Percentiles rank a stretch among this genome's conserved stretches.
Conservation (phyloP, 768 basidiomycete genomes). For the Harrya chromipes region DNA sequence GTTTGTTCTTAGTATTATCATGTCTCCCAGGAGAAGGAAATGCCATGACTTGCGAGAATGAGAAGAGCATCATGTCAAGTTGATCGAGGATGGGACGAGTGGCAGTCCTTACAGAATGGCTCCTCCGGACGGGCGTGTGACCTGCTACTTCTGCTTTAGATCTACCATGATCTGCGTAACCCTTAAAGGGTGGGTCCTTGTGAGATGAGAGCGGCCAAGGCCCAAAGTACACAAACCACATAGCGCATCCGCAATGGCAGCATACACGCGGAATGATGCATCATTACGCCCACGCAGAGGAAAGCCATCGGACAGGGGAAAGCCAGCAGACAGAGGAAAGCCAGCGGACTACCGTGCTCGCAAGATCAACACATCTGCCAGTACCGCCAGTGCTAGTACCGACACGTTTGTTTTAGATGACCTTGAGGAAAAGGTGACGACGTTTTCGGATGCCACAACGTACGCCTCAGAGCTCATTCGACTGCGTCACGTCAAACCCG, state of each 20-base stretch:
- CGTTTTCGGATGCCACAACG: conserved; percentile 7
- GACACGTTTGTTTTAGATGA: conserved; percentile 22
- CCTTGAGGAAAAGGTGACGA: conserved; percentile 12
- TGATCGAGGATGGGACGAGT: too few species aligned
- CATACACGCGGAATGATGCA: conserved; percentile 4
- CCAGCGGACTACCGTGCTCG: neutral
- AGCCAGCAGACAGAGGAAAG: neutral
- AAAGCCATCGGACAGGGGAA: neutral
- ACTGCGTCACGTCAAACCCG: conserved; percentile 39
- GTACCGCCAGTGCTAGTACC: neutral
- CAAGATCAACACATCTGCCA: neutral
- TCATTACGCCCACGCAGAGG: conserved; percentile 16
- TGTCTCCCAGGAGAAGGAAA: too few species aligned
- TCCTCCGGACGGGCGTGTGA: too few species aligned
- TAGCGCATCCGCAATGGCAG: conserved; percentile 16
- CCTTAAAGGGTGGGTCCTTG: too few species aligned
- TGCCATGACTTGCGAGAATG: too few species aligned
- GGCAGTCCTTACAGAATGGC: too few species aligned
- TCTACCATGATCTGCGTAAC: too few species aligned
- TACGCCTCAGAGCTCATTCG: conserved; percentile 24
- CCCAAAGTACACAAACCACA: neutral
- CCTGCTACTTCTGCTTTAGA: too few species aligned
- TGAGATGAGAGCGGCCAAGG: neutral
- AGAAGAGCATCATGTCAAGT: too few species aligned
- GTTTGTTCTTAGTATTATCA: too few species aligned